Base-by-base conservation (phyloP, 768 basidiomycete genomes). In the Kwoniella sp. region DNA sequence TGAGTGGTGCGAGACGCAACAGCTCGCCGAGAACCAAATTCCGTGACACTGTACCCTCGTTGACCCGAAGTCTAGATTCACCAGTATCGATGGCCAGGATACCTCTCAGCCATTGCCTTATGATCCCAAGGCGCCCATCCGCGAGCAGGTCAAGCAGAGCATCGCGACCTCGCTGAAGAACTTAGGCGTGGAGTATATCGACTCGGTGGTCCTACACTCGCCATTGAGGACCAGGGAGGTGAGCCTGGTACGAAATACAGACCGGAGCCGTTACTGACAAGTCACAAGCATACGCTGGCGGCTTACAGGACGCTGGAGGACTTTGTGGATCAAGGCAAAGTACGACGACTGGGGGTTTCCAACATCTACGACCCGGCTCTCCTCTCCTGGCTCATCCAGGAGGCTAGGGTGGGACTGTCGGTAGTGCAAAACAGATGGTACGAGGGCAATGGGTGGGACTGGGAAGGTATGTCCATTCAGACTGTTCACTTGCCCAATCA, bases 181-280 rank as follows among this genome's bases (percentile, higher is more conserved):
- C 61, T 79, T 91, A 8, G 78, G 78, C 27, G 86, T 87, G 1
- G 79, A 80, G 8, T 88, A 87, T 65, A 73, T 91, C 48, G 89
- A 89, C 67, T 82, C 83, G 56, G 84, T 87, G 56, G 76, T 90
- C 44, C 79, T 91, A 5, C 89, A 91, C 67, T 85, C 84, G 0
- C 88, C 88, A 1, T 70, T 88, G 39, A 77, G 73, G 1, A 84
- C 81, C 0, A 70, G 79, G 14, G 75, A 79, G 19, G 71, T 61
- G 23, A 38, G 58, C 52, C 31, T 32, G 31, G 15, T 32, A 32
- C 31, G 9, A 8, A 8, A 15, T 32, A 8, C 31, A 8, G 8
- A 15, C 31, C 31, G 8, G 31, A 32, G 9, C 31, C 26, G 14
- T 14, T 27, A 32, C 31, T 33, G 28, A 19, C 4, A 19, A 32